These are phyloP conservation scores for Cutaneotrichosporon dermatis DNA, from an alignment of 1,284 basidiomycete genomes.

Conservation along the genomic window DNA sequence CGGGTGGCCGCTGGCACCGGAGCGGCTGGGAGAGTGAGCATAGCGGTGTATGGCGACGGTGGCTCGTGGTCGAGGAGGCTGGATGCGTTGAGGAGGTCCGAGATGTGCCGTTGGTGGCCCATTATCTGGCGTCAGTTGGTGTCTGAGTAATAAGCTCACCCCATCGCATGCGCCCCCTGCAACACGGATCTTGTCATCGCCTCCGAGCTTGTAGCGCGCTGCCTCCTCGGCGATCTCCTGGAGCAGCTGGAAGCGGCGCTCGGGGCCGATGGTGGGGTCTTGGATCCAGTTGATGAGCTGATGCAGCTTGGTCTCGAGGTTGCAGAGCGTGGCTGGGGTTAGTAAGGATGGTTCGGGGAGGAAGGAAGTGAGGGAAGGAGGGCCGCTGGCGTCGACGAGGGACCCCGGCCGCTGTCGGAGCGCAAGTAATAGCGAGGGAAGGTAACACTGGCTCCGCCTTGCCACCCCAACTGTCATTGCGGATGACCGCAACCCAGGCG, in stretches of 20 bases:
- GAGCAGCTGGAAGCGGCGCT: slow-evolving; percentile 78
- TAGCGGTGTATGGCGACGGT: slow-evolving; percentile 54
- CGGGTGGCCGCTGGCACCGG: slow-evolving; percentile 53
- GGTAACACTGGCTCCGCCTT: too few species aligned
- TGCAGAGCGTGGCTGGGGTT: slow-evolving; percentile 61
- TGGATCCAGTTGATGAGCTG: slow-evolving; percentile 69
- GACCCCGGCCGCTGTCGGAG: too few species aligned
- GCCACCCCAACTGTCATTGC: too few species aligned
- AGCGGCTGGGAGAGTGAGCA: slow-evolving; percentile 59
- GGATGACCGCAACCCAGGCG: too few species aligned
- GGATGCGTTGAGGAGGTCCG: slow-evolving; percentile 41
- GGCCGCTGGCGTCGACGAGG: too few species aligned
- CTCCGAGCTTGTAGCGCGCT: slow-evolving; percentile 82
- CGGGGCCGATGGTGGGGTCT: slow-evolving; percentile 61
- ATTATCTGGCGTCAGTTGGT: slow-evolving; percentile 54
- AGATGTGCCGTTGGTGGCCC: slow-evolving; percentile 65
- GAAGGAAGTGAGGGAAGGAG: too few species aligned
- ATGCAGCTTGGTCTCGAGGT: slow-evolving; percentile 72
- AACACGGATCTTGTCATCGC: slow-evolving; percentile 98
- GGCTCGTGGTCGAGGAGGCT: slow-evolving; percentile 51
- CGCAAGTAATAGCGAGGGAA: too few species aligned
- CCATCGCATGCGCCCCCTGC: slow-evolving; percentile 90
- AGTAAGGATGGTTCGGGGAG: too few species aligned
- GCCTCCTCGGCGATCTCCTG: slow-evolving; percentile 93
- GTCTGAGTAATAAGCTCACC: slow-evolving; percentile 40